Base-by-base conservation (phyloP, 2,329 filamentous ascomycete genomes). In the Colletotrichum sp. region DNA sequence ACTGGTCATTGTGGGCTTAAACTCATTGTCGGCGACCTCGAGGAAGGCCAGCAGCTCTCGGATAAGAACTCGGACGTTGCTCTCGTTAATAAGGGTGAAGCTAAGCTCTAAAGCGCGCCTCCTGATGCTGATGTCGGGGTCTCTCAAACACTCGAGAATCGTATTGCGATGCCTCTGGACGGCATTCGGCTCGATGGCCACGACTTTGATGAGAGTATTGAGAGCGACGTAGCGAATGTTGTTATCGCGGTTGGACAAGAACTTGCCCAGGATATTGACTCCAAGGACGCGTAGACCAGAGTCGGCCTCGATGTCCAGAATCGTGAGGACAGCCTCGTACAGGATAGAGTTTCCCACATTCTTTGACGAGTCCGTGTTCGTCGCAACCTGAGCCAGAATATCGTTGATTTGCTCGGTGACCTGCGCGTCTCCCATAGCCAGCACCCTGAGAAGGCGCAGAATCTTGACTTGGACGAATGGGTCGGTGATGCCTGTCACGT, bases 371-470 rank as follows among this genome's bases (percentile, higher is more conserved):
- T 99, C 97, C 2, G 97, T 99, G 84, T 99, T 99, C 51, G 96
- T 98, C 66, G 97, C 97, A 69, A 99, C 97, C 86, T 98, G 96
- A 8, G 97, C 97, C 74, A 99, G 87, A 75, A 99, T 99, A 81
- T 99, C 97, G 85, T 98, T 99, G 87, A 99, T 98, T 83, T 98
- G 93, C 84, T 99, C 97, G 83, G 95, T 98, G 31, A 95, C 95
- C 75, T 95, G 90, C 13, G 92, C 87, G 83, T 99, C 95, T 43
- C 96, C 96, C 75, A 95, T 92, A 18, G 94, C 96, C 59, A 99
- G 88, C 11, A 98, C 94, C 76, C 96, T 90, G 66, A 99, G 87
- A 66, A 99, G 86, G 70, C 94, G 92, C 69, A 99, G 87, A 72
- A 99, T 95, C 87, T 98, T 99, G 85, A 98, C 96, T 85, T 99